phyloP scores from a whole-genome alignment of 139 green algal species.

The Volvox africanus region DNA sequence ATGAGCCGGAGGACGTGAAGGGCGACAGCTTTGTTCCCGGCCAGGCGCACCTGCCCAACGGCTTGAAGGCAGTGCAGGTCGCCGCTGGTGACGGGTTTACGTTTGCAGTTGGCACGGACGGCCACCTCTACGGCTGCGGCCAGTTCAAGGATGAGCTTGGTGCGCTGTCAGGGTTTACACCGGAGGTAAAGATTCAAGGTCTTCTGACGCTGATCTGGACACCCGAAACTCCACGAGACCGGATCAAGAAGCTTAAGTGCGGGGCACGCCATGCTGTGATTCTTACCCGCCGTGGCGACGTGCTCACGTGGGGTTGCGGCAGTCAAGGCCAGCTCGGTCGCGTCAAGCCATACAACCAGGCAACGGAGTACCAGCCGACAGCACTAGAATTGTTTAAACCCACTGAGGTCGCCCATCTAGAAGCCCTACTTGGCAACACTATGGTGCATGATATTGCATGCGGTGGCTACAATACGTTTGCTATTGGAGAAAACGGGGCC shows the following conservation, averaged over 20 bases:
- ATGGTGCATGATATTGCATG: constrained; percentile 18
- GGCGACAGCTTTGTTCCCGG: constrained; percentile 65
- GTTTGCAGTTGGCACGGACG: constrained; percentile 75
- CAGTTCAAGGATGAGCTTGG: constrained; percentile 84
- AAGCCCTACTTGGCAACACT: constrained; percentile 12
- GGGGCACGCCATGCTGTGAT: constrained; percentile 81
- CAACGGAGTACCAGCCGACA: constrained; percentile 43
- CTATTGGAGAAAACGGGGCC: constrained; percentile 64
- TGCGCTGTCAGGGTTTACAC: constrained; percentile 81
- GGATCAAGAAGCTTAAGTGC: constrained; percentile 69
- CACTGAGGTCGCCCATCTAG: constrained; percentile 25
- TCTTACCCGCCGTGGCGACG: constrained; percentile 67
- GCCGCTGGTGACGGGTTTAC: constrained; percentile 88
- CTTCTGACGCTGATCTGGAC: constrained; percentile 63
- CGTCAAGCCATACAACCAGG: constrained; percentile 58
- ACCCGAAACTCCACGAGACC: constrained; percentile 49
- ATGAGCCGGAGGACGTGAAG: constrained; percentile 29
- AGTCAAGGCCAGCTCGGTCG: constrained; percentile 89
- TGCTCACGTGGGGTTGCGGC: constrained; percentile 88
- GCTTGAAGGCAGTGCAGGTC: constrained; percentile 70
- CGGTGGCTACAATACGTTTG: constrained; percentile 83
- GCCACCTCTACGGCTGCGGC: constrained; percentile 87
- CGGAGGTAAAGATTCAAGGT: constrained; percentile 54
- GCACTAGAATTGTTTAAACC: constrained; percentile 65
- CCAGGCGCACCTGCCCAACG: constrained; percentile 60